Evolutionary conservation across 495 filamentous ascomycete species (phyloP), one percentile per base, ranked within the genome.

Genomic region (Rhypophila decipiens): DNA sequence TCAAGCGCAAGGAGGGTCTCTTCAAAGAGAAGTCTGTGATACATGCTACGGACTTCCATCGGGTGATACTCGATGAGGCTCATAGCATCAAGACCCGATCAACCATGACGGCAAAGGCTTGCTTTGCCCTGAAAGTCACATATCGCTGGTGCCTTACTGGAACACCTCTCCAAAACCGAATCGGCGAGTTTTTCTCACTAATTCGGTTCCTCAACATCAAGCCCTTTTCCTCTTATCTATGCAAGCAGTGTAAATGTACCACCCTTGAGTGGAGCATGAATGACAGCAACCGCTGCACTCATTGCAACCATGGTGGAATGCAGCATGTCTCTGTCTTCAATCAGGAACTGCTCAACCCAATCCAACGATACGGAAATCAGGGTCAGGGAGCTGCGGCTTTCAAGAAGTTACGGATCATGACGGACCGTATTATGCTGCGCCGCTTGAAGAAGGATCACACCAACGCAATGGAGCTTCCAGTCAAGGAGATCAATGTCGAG

Each of bases 101-200:
- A 10, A 90, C 87, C n/a, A 83, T 87, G 66, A 89, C 89, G 37
- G 89, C 90, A n/a, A 89, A 86, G 58, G 89, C 90, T 18, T 95
- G 90, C 64, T 95, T 95, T 64, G 90, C 91, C 1, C 70, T 97
- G 39, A 81, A 87, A 38, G 85, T 84, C 44, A 79, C 77, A 13
- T 90, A 91, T 61, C 95, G 90, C 51, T 96, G 93, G 86, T 98
- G 93, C 57, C 77, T 97, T 23, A 91, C 86, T 39, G 93, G 93
- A 4, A 98, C 93, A 3, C 93, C 93, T 0, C 79, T 97, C 9
- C 93, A 96, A 57, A 96, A 96, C 60, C 85, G 93, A 24, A 96
- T 97, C 55, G 93, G 91, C 44, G 93, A 98, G 58, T 93, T 97
- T 68, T 96, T 96, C 61, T 96, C 93, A 3, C 75, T 97, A 3